Percentiles rank a stretch among this genome's conserved stretches.
Conservation (phyloP, 805 yeast genomes). For the Wickerhamiella musiphila region DNA sequence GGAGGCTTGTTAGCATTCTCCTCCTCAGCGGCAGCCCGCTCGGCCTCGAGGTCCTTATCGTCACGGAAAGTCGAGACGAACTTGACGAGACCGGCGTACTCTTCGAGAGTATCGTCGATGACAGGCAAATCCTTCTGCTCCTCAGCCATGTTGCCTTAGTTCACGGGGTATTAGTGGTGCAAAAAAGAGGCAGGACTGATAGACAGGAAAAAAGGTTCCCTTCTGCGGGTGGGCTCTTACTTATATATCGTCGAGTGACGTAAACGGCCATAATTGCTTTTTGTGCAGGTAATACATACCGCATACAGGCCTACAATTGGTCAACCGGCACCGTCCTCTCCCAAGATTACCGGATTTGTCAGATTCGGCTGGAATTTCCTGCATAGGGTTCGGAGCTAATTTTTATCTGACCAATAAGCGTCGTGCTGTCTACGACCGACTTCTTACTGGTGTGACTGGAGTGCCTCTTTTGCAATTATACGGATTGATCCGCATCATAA, state of each 20-base stretch:
- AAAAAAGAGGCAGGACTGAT: not conserved
- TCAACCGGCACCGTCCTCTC: not conserved
- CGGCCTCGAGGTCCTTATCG: conserved; percentile 28
- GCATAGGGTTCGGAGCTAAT: conserved; percentile 2
- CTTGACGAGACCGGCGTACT: conserved; percentile 22
- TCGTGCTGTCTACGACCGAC: too few species aligned
- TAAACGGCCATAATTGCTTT: conserved; percentile 8
- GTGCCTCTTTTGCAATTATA: too few species aligned
- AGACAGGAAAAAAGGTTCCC: conserved; percentile 1
- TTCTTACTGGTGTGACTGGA: too few species aligned
- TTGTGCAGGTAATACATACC: conserved; percentile 6
- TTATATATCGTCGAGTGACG: conserved; percentile 6
- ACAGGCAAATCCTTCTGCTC: conserved; percentile 21
- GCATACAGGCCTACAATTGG: conserved; percentile 10
- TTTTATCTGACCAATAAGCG: too few species aligned
- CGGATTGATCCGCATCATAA: too few species aligned
- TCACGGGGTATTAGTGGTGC: conserved; percentile 6
- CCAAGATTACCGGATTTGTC: conserved; percentile 2
- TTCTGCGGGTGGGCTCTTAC: not conserved
- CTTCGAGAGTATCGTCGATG: conserved; percentile 31
- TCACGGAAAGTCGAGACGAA: conserved; percentile 23
- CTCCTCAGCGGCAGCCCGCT: conserved; percentile 38
- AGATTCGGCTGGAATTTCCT: not conserved
- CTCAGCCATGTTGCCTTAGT: conserved; percentile 14
- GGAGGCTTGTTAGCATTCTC: conserved; percentile 41